Conservation (phyloP, 768 basidiomycete genomes). For the Phaeolepiota aurea region DNA sequence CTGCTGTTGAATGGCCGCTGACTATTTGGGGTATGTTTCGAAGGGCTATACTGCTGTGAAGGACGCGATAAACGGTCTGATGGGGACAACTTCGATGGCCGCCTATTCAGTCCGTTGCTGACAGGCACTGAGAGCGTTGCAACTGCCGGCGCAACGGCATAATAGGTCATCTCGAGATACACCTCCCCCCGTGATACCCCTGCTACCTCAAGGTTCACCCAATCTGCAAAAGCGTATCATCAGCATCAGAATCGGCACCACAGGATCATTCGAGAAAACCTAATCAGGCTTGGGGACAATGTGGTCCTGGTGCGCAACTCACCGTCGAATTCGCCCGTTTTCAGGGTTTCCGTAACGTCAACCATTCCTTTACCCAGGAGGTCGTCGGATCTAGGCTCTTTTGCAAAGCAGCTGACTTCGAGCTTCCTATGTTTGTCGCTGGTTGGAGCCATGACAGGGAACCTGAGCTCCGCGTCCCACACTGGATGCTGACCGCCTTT, state of each 20-base stretch:
- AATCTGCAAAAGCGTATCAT: slow-evolving; percentile 18
- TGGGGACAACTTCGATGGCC: slow-evolving; percentile 45
- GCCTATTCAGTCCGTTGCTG: slow-evolving; percentile 23
- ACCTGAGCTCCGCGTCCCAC: slow-evolving; percentile 87
- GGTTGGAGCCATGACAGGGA: slow-evolving; percentile 56
- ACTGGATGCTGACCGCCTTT: slow-evolving; percentile 91
- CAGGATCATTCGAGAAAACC: too few species aligned
- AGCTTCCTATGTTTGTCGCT: slow-evolving; percentile 51
- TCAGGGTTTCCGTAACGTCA: slow-evolving; percentile 71
- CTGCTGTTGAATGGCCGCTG: not conserved
- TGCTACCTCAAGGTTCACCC: slow-evolving; percentile 24
- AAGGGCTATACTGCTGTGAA: not conserved
- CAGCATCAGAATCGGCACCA: too few species aligned
- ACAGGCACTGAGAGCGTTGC: slow-evolving; percentile 12
- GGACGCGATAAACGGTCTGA: slow-evolving; percentile 45
- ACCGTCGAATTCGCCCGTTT: slow-evolving; percentile 91
- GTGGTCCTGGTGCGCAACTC: slow-evolving; percentile 19
- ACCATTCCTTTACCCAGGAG: slow-evolving; percentile 70
- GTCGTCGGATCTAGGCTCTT: slow-evolving; percentile 67
- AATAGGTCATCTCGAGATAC: slow-evolving; percentile 93
- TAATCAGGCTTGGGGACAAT: not conserved
- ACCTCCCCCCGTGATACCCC: slow-evolving; percentile 73
- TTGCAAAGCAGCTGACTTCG: slow-evolving; percentile 71
- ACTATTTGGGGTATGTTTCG: not conserved
- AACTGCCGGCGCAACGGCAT: slow-evolving; percentile 58